These are phyloP conservation scores for Massariosphaeria phaeospora DNA, from an alignment of 495 filamentous ascomycete genomes.

Conservation along the genomic window DNA sequence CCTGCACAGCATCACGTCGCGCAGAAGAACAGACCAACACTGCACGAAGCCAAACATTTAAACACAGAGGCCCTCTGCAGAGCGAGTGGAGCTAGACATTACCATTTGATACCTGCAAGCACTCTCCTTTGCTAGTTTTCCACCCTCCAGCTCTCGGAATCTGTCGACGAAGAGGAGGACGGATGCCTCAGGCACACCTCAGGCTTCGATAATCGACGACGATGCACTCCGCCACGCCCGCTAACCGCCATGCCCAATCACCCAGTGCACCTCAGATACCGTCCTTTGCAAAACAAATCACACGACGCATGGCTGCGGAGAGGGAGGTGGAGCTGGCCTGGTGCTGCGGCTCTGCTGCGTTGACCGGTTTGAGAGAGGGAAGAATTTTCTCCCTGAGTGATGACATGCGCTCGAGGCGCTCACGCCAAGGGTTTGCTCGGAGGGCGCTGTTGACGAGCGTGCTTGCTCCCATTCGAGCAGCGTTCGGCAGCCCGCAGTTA, in stretches of 20 bases:
- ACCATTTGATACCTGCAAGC: too few relatives aligned
- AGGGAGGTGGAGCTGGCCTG: conserved; percentile 5
- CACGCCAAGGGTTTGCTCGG: conserved; percentile 24
- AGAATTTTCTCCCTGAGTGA: neutral
- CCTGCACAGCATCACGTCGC: conserved; percentile 13
- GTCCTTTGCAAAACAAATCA: neutral
- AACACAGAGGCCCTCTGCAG: neutral
- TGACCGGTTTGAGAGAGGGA: conserved; percentile 14
- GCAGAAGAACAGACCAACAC: conserved; percentile 4
- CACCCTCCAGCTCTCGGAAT: neutral
- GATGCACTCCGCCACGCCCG: conserved; percentile 26
- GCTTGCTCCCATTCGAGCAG: neutral
- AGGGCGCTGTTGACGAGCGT: conserved; percentile 4
- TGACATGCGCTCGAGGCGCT: conserved; percentile 2
- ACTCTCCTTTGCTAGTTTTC: neutral
- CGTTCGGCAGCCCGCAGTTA: neutral
- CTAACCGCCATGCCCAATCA: neutral
- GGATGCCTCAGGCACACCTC: conserved; percentile 19
- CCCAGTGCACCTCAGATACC: neutral
- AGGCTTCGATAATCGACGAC: too few relatives aligned
- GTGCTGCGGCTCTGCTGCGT: conserved; percentile 27
- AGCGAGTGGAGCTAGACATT: too few relatives aligned
- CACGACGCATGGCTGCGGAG: conserved; percentile 11
- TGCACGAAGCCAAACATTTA: neutral
- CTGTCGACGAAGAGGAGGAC: neutral